These are phyloP conservation scores for Polygonum maritimum DNA, from an alignment of 148 eudicot genomes.

Conservation along the genomic window DNA sequence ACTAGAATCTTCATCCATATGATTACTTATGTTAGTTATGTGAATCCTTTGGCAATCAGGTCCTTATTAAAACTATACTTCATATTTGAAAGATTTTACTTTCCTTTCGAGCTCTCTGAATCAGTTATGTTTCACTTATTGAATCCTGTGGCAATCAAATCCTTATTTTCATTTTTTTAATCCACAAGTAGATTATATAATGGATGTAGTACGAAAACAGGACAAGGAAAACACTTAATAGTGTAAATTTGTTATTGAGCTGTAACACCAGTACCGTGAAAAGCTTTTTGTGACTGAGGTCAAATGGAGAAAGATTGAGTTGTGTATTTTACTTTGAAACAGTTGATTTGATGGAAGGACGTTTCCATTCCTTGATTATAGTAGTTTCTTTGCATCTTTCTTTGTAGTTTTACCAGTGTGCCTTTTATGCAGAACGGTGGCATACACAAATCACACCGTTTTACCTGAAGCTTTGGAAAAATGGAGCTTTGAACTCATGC, in stretches of 20 bases:
- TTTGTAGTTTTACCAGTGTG: not conserved
- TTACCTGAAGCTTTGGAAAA: conserved; percentile 96
- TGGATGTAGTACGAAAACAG: not conserved
- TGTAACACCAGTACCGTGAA: not conserved
- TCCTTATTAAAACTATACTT: not conserved
- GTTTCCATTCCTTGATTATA: not conserved
- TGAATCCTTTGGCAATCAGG: too few relatives aligned
- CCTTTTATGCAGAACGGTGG: conserved; percentile 60
- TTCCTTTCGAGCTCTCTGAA: not conserved
- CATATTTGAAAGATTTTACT: not conserved
- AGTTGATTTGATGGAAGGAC: not conserved
- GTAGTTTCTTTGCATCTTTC: conserved; percentile 1
- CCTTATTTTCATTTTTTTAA: not conserved
- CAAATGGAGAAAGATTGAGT: not conserved
- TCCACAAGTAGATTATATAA: not conserved
- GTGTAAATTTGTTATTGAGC: not conserved
- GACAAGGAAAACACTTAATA: not conserved
- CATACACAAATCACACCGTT: conserved; percentile 95
- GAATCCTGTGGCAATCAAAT: not conserved
- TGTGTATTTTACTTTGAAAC: not conserved
- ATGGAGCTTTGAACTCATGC: conserved; percentile 88
- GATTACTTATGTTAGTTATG: too few relatives aligned
- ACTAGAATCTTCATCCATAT: too few relatives aligned
- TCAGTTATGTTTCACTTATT: not conserved
- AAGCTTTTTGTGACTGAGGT: not conserved